phyloP scores from a whole-genome alignment of 192 early-diverging fungal species.

The Coemansia sp. region DNA sequence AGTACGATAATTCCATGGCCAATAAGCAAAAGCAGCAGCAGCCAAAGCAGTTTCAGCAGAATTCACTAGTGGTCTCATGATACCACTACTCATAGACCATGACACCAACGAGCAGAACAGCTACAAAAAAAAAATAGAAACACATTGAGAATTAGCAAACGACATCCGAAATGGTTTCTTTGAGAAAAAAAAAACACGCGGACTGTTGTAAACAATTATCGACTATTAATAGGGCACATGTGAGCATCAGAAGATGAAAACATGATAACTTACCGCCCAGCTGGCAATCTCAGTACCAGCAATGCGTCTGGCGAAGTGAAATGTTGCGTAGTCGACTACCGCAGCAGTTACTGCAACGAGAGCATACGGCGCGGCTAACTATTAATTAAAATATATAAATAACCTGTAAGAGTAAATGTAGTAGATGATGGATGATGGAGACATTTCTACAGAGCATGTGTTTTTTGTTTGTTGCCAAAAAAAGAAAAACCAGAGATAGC shows the following conservation, averaged over 20 bases:
- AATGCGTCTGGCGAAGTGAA: slow-evolving; percentile 63
- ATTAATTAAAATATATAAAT: slow-evolving; percentile 7
- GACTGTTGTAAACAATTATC: not conserved
- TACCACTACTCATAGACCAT: slow-evolving; percentile 62
- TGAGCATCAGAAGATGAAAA: not conserved
- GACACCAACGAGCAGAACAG: slow-evolving; percentile 50
- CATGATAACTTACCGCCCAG: slow-evolving; percentile 54
- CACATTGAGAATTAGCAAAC: too few species aligned
- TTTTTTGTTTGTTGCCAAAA: not conserved
- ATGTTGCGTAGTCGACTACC: slow-evolving; percentile 72
- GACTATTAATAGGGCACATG: not conserved
- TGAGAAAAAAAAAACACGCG: not conserved
- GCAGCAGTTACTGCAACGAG: slow-evolving; percentile 76
- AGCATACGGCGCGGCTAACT: slow-evolving; percentile 67
- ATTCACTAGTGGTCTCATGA: slow-evolving; percentile 67
- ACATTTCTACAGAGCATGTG: too few species aligned
- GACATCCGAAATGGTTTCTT: too few species aligned
- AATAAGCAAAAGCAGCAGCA: slow-evolving; percentile 75
- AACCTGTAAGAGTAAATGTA: not conserved
- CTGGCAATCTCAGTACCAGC: slow-evolving; percentile 60
- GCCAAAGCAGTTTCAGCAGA: slow-evolving; percentile 75
- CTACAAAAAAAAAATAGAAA: slow-evolving; percentile 4
- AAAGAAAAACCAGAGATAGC: not conserved
- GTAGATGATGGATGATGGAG: not conserved
- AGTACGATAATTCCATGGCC: slow-evolving; percentile 65